These are phyloP conservation scores for Malassezia obtusa DNA, from an alignment of 1,284 basidiomycete species.

Conservation along the genomic window DNA sequence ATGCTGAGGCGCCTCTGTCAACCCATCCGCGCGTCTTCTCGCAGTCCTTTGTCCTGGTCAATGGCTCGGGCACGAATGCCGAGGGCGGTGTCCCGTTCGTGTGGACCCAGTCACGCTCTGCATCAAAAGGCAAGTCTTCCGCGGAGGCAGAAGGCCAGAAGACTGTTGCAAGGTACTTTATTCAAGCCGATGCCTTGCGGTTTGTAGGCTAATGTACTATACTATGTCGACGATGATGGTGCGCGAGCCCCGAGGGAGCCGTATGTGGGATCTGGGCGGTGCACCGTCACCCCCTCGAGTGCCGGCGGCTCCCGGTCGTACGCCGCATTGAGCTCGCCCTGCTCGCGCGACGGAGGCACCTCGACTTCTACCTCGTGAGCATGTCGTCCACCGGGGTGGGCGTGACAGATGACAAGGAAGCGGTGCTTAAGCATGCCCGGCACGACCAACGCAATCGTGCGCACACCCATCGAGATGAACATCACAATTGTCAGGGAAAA, in stretches of 20 bases:
- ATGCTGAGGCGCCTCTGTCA: slow-evolving; percentile 31
- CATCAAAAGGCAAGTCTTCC: slow-evolving; percentile 13
- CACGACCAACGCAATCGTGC: slow-evolving; percentile 9
- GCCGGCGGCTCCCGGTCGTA: not conserved
- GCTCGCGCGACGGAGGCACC: not conserved
- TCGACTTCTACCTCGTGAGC: not conserved
- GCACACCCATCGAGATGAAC: slow-evolving; percentile 13
- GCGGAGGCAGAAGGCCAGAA: not conserved
- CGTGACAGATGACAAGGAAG: slow-evolving; percentile 11
- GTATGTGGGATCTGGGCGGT: slow-evolving; percentile 2
- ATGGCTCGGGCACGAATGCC: slow-evolving; percentile 12
- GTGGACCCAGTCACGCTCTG: slow-evolving; percentile 5
- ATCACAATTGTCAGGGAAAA: slow-evolving; percentile 6
- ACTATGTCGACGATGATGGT: too few relatives aligned
- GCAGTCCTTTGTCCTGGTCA: slow-evolving; percentile 38
- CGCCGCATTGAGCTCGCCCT: not conserved
- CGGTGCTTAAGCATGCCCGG: slow-evolving; percentile 5
- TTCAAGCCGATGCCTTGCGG: slow-evolving; percentile 37
- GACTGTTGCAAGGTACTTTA: slow-evolving; percentile 29
- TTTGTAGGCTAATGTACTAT: slow-evolving; percentile 28
- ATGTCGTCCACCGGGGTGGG: not conserved
- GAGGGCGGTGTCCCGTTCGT: slow-evolving; percentile 19
- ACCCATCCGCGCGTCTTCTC: slow-evolving; percentile 32
- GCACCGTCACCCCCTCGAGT: slow-evolving; percentile 2
- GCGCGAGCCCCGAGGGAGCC: not conserved